Evolutionary conservation across 2,329 filamentous ascomycete genomes (phyloP).

Genomic region (Chaetomiaceae sp.): DNA sequence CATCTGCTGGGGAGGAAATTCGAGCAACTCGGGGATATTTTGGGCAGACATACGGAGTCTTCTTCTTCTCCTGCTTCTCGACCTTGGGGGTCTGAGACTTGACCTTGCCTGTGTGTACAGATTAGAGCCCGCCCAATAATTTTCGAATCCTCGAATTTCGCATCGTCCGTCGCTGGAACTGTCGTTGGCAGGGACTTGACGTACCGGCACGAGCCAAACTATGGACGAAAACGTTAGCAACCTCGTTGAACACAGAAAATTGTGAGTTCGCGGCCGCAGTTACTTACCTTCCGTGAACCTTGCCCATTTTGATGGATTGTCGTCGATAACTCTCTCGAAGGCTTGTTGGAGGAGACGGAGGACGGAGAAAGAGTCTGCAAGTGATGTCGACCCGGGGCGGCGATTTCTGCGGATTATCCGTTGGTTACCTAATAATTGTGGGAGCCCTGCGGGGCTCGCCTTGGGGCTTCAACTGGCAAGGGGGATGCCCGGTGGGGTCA

Average conservation of each 20-base stretch:
- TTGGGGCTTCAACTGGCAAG: conserved; percentile 21
- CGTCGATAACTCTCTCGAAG: conserved; percentile 17
- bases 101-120: conserved; percentile 67
- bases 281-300: conserved; percentile 30
- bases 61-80: conserved; percentile 31
- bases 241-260: neutral
- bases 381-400: conserved; percentile 2
- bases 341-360: conserved; percentile 14
- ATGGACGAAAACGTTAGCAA: conserved; percentile 15
- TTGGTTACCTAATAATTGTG: conserved; percentile 26
- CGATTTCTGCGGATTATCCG: conserved; percentile 25
- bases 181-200: conserved; percentile 12
- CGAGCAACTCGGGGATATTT: neutral
- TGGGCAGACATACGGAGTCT: conserved; percentile 26
- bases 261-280: neutral
- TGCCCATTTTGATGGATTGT: conserved; percentile 28
- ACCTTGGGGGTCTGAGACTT: conserved; percentile 89
- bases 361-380: conserved; percentile 18
- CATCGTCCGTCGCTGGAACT: conserved; percentile 6
- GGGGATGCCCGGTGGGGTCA: conserved; percentile 4
- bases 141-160: neutral
- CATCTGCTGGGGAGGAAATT: too few species aligned
- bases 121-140: conserved; percentile 15
- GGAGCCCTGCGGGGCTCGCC: conserved; percentile 25
- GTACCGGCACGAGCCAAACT: conserved; percentile 31